Evolutionary conservation across 2,329 filamentous ascomycete genomes (phyloP).

Genomic region (Tolypocladium album): DNA sequence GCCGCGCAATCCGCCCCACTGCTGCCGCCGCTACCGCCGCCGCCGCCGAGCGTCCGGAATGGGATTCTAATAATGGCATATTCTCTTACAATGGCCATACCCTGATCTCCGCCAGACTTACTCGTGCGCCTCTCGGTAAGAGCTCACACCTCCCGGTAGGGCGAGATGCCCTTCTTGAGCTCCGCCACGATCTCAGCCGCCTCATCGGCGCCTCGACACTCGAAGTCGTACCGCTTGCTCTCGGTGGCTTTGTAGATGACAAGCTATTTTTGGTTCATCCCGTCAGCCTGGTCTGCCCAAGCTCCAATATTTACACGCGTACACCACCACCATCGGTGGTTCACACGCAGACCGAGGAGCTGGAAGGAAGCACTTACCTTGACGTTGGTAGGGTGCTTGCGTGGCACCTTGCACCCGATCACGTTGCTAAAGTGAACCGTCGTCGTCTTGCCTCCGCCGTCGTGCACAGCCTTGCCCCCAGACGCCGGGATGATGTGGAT

Average conservation of each 20-base stretch:
- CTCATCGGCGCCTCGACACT: slow-evolving; percentile 60
- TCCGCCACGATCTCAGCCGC: slow-evolving; percentile 70
- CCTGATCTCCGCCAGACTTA: too few relatives aligned
- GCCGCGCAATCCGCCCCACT: too few relatives aligned
- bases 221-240: slow-evolving; percentile 76
- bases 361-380: slow-evolving; percentile 41
- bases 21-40: too few relatives aligned
- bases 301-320: neutral
- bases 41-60: too few relatives aligned
- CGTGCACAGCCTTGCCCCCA: slow-evolving; percentile 53
- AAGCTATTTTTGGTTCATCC: slow-evolving; percentile 29
- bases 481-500: slow-evolving; percentile 72
- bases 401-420: slow-evolving; percentile 69
- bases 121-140: neutral
- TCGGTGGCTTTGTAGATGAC: slow-evolving; percentile 67
- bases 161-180: slow-evolving; percentile 64
- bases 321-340: neutral
- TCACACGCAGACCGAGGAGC: neutral
- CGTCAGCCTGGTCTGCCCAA: neutral
- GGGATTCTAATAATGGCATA: too few relatives aligned
- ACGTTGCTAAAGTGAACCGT: slow-evolving; percentile 77
- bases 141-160: slow-evolving; percentile 43
- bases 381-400: slow-evolving; percentile 72
- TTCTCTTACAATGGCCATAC: too few relatives aligned
- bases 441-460: slow-evolving; percentile 59